phyloP scores from a whole-genome alignment of 2,329 filamentous ascomycete species.

The Apiospora hydei region DNA sequence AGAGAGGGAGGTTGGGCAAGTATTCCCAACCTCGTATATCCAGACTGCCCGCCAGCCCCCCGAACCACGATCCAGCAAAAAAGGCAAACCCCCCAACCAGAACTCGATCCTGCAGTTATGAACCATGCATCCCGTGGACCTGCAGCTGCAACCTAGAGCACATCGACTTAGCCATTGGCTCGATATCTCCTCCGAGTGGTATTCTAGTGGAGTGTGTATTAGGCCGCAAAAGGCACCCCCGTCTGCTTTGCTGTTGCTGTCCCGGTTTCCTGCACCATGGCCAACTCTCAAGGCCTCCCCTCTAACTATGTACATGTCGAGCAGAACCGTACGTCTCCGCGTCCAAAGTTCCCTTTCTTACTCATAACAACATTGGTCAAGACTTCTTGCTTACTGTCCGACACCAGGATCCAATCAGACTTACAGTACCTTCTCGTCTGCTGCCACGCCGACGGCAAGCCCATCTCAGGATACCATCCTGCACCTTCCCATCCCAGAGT shows the following conservation, averaged over 20 bases:
- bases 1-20: constrained; percentile 6
- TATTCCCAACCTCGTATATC: constrained; percentile 17
- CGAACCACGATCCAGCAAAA: constrained; percentile 17
- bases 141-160: constrained; percentile 17
- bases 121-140: constrained; percentile 9
- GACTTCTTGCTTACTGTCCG: constrained; percentile 14
- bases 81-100: constrained; percentile 21
- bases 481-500: constrained; percentile 28
- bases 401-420: constrained; percentile 33
- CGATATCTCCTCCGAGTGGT: constrained; percentile 20
- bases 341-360: constrained; percentile 22
- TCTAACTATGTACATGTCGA: constrained; percentile 21
- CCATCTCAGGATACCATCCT: constrained; percentile 40
- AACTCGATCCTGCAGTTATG: constrained; percentile 15
- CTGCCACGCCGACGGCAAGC: constrained; percentile 34
- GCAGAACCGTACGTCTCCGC: constrained; percentile 19
- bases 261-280: constrained; percentile 6
- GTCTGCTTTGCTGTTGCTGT: constrained; percentile 20
- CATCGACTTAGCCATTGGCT: constrained; percentile 16
- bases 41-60: constrained; percentile 10
- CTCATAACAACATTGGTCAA: constrained; percentile 18
- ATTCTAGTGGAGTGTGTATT: constrained; percentile 8
- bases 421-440: constrained; percentile 31
- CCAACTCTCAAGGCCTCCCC: constrained; percentile 17
- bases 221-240: neutral